A percentile compares a stretch with the other conserved stretches of the same genome.
Evolutionary conservation across 2,329 filamentous ascomycete genomes (phyloP).

Genomic region (Remersonia thermophila): DNA sequence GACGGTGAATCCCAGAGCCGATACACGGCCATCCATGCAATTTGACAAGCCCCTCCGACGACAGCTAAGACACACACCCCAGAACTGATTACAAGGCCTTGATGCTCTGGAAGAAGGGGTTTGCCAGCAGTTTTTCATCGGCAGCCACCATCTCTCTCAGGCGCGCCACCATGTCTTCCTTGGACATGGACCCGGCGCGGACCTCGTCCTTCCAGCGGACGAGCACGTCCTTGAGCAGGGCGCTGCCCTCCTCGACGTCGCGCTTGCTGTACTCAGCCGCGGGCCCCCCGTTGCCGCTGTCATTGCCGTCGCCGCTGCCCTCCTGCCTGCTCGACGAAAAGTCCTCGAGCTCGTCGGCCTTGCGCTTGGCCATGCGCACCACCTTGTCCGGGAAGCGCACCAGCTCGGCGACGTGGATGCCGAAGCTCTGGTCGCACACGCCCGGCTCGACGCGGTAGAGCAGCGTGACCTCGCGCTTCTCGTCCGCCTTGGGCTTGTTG

Average conservation of each 20-base stretch:
- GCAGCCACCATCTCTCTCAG: constrained; percentile 69
- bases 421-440: constrained; percentile 94
- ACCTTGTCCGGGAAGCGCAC: constrained; percentile 96
- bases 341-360: constrained; percentile 95
- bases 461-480: constrained; percentile 77
- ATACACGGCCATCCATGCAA: too few relatives aligned
- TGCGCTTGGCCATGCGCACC: constrained; percentile 96
- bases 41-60: too few relatives aligned
- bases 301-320: constrained; percentile 29
- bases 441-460: constrained; percentile 95
- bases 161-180: constrained; percentile 63
- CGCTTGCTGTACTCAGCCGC: constrained; percentile 57
- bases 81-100: constrained; percentile 46
- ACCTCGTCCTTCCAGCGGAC: constrained; percentile 75
- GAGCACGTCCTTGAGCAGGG: constrained; percentile 71
- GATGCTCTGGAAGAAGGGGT: constrained; percentile 59
- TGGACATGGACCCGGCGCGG: constrained; percentile 43
- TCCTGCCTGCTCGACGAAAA: constrained; percentile 61
- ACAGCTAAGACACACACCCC: too few relatives aligned
- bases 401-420: constrained; percentile 94
- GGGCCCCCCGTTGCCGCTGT: constrained; percentile 21
- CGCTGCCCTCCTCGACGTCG: constrained; percentile 81
- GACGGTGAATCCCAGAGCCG: too few relatives aligned
- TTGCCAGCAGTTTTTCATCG: constrained; percentile 52
- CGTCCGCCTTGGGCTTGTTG: constrained; percentile 14